phyloP scores from a whole-genome alignment of 2,329 filamentous ascomycete species.

The Colletotrichum graminicola region DNA sequence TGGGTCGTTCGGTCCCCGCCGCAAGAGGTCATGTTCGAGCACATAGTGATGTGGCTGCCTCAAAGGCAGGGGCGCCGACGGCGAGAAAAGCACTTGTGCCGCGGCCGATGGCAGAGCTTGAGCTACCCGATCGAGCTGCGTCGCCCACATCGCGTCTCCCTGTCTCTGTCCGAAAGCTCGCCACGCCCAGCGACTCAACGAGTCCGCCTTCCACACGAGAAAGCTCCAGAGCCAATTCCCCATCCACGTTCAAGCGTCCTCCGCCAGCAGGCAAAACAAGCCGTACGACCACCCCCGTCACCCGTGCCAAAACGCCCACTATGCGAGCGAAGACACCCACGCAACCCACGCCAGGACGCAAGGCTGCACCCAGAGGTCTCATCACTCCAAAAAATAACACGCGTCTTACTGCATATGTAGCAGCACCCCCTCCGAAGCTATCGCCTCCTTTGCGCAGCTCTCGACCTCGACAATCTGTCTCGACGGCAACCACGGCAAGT shows the following conservation, averaged over 20 bases:
- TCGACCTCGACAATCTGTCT: slow-evolving; percentile 82
- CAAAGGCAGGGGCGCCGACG: slow-evolving; percentile 49
- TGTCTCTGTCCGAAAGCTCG: slow-evolving; percentile 59
- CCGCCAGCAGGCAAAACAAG: slow-evolving; percentile 57
- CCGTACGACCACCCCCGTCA: slow-evolving; percentile 54
- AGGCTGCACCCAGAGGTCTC: slow-evolving; percentile 56
- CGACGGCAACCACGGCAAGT: slow-evolving; percentile 77
- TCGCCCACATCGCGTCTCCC: slow-evolving; percentile 59
- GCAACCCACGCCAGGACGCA: slow-evolving; percentile 52
- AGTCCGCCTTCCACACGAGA: slow-evolving; percentile 54
- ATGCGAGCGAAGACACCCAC: slow-evolving; percentile 59
- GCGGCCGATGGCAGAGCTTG: slow-evolving; percentile 44
- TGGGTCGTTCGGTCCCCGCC: slow-evolving; percentile 23
- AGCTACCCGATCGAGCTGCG: slow-evolving; percentile 45
- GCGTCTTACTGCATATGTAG: slow-evolving; percentile 80
- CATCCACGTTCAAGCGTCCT: slow-evolving; percentile 59
- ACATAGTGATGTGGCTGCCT: slow-evolving; percentile 70
- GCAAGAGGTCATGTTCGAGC: slow-evolving; percentile 60
- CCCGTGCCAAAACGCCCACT: slow-evolving; percentile 60
- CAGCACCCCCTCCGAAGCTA: slow-evolving; percentile 75
- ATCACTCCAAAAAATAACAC: slow-evolving; percentile 65
- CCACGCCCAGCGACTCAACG: slow-evolving; percentile 45
- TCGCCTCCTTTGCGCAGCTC: slow-evolving; percentile 87
- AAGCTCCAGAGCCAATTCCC: slow-evolving; percentile 66
- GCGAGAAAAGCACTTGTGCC: slow-evolving; percentile 50